A percentile compares a stretch with the other conserved stretches of the same genome.
Evolutionary conservation across 306 rosid species (phyloP).

Genomic region (Cucurbita argyrosperma): DNA sequence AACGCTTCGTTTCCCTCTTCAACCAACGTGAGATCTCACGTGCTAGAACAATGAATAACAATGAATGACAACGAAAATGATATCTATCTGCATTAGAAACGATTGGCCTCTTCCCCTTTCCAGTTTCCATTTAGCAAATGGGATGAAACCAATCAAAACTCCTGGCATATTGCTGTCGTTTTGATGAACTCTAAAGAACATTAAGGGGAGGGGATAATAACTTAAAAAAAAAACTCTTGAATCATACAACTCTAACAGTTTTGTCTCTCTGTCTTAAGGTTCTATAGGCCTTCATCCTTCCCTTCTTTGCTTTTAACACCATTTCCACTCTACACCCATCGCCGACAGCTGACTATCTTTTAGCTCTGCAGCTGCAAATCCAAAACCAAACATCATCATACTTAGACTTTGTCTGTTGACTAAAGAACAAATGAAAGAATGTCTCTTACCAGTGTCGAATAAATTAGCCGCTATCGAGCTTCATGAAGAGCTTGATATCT

Average conservation of each 20-base stretch:
- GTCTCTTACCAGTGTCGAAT: neutral
- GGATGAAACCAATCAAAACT: neutral
- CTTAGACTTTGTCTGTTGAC: neutral
- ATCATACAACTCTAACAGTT: neutral
- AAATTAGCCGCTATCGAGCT: neutral
- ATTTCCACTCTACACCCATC: neutral
- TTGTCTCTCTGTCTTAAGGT: neutral
- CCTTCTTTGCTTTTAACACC: neutral
- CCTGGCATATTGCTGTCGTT: neutral
- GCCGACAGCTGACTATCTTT: neutral
- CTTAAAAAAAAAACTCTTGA: neutral
- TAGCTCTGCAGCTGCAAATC: neutral
- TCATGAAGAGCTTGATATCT: conserved; percentile 11
- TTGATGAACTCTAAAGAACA: neutral
- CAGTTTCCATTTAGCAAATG: neutral
- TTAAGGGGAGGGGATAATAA: conserved; percentile 2
- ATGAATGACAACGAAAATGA: neutral
- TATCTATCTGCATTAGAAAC: neutral
- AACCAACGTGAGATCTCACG: neutral
- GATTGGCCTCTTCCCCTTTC: neutral
- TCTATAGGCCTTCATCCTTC: neutral
- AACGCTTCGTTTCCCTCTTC: too few relatives aligned
- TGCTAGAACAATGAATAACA: neutral
- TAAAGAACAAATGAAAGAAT: neutral
- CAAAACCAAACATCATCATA: neutral